Percentiles rank a stretch among this genome's conserved stretches.
Evolutionary conservation across 2,329 filamentous ascomycete genomes (phyloP).

Genomic region (Trichoderma sp.): DNA sequence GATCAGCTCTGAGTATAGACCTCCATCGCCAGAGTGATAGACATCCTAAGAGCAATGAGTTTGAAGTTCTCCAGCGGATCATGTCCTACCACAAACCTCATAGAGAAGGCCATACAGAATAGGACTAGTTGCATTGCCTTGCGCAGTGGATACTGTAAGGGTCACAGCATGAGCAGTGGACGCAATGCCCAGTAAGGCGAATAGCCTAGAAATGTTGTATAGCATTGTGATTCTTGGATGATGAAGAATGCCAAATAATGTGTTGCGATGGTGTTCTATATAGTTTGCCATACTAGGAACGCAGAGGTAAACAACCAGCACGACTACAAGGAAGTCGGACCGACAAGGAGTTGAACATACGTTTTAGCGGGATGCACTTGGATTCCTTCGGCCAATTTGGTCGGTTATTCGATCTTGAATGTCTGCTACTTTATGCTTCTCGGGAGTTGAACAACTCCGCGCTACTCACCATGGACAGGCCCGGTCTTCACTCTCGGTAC

Average conservation of each 20-base stretch:
- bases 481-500: neutral
- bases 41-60: neutral
- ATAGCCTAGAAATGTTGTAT: neutral
- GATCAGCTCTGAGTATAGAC: neutral
- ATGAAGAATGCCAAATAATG: neutral
- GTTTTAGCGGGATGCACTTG: neutral
- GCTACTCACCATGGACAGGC: neutral
- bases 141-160: neutral
- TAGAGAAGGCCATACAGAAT: neutral
- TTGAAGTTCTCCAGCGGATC: neutral
- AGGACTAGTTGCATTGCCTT: neutral
- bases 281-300: neutral
- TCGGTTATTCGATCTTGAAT: neutral
- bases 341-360: neutral
- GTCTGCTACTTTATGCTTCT: neutral
- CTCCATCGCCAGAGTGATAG: neutral
- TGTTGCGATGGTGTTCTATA: neutral
- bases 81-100: neutral
- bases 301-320: neutral
- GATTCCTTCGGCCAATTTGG: neutral
- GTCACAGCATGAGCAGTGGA: neutral
- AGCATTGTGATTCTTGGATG: neutral
- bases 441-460: neutral
- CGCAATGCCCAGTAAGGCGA: neutral
- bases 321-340: neutral